Evolutionary conservation across 179 eudicot species (phyloP).

Genomic region (Gypsophila paniculata): DNA sequence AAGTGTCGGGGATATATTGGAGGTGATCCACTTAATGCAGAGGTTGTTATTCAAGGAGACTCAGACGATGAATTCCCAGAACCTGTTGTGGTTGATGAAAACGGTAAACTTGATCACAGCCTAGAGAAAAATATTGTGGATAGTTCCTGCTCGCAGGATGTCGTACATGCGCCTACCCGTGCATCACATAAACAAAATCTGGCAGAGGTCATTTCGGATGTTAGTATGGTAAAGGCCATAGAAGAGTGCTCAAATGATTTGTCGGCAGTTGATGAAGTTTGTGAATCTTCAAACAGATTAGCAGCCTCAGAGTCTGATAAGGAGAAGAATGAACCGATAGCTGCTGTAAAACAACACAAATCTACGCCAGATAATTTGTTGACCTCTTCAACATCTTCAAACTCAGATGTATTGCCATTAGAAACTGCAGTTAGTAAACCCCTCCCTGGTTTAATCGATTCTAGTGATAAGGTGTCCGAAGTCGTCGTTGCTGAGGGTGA

Average conservation of each 20-base stretch:
- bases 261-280: conserved; percentile 17
- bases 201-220: conserved; percentile 23
- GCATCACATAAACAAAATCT: conserved; percentile 18
- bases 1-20: conserved; percentile 91
- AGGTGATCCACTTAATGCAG: conserved; percentile 68
- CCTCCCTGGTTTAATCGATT: conserved; percentile 30
- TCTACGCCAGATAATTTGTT: conserved; percentile 19
- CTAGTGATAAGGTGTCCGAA: conserved; percentile 38
- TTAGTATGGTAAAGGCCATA: conserved; percentile 14
- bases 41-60: conserved; percentile 73
- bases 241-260: conserved; percentile 26
- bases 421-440: conserved; percentile 24
- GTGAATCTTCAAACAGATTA: conserved; percentile 20
- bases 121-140: conserved; percentile 30
- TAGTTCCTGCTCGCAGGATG: conserved; percentile 33
- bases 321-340: conserved; percentile 22
- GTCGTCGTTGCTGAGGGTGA: conserved; percentile 27
- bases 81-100: conserved; percentile 57
- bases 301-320: conserved; percentile 24
- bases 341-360: conserved; percentile 26
- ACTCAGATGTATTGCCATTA: conserved; percentile 28
- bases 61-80: conserved; percentile 93
- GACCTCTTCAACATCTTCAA: conserved; percentile 23
- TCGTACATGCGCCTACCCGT: conserved; percentile 24
- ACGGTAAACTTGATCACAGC: conserved; percentile 44